phyloP scores from a whole-genome alignment of 768 basidiomycete species.

The Exidia glandulosa region DNA sequence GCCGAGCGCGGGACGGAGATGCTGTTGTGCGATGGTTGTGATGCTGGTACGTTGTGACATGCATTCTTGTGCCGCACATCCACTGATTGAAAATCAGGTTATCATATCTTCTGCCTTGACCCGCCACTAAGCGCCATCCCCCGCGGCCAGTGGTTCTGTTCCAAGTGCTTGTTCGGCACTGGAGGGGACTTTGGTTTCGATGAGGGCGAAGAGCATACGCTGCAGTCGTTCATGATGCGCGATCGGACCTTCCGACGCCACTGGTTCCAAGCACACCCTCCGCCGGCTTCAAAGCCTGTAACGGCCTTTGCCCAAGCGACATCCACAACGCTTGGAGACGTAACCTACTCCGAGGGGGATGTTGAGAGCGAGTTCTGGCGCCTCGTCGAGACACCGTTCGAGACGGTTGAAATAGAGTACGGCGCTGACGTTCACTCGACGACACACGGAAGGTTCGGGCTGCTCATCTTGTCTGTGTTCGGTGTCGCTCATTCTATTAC shows the following conservation, averaged over 20 bases:
- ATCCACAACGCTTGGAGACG: slow-evolving; percentile 44
- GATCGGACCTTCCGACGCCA: slow-evolving; percentile 79
- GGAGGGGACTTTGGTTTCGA: slow-evolving; percentile 98
- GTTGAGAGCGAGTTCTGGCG: slow-evolving; percentile 97
- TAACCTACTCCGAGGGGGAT: slow-evolving; percentile 75
- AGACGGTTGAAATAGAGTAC: slow-evolving; percentile 97
- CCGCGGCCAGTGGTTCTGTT: slow-evolving; percentile 93
- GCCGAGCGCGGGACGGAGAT: slow-evolving; percentile 85
- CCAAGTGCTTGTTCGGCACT: slow-evolving; percentile 78
- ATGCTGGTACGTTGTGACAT: slow-evolving; percentile 43
- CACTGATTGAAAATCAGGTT: slow-evolving; percentile 43
- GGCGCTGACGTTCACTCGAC: slow-evolving; percentile 99
- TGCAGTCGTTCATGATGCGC: slow-evolving; percentile 84
- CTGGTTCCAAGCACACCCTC: slow-evolving; percentile 80
- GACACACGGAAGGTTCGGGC: slow-evolving; percentile 81
- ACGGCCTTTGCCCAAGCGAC: slow-evolving; percentile 34
- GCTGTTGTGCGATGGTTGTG: slow-evolving; percentile 83
- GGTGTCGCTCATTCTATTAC: slow-evolving; percentile 1
- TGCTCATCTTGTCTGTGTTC: slow-evolving; percentile 1
- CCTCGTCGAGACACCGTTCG: slow-evolving; percentile 75
- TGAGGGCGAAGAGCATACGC: slow-evolving; percentile 90
- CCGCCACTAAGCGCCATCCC: slow-evolving; percentile 81
- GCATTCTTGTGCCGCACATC: slow-evolving; percentile 4
- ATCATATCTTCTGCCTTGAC: slow-evolving; percentile 94
- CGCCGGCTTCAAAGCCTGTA: slow-evolving; percentile 19